Conservation (phyloP, 2,329 filamentous ascomycete genomes). For the Capronia americana region DNA sequence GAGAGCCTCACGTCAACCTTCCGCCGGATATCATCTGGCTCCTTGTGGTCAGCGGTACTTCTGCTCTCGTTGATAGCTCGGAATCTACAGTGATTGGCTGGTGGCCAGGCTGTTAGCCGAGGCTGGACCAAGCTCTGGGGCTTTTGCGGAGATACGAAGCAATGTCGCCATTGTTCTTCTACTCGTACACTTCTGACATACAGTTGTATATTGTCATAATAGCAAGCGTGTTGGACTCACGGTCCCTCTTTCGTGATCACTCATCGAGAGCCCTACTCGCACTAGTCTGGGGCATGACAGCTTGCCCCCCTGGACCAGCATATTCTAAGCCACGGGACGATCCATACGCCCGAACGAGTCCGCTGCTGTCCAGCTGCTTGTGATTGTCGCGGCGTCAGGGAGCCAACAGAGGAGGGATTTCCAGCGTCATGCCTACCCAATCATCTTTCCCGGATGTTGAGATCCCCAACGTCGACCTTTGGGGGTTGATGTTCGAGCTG, state of each 20-base stretch:
- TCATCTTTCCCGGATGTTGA: conserved; percentile 69
- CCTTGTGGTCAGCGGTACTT: too few species aligned
- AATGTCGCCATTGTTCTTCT: not conserved
- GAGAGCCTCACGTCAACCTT: too few species aligned
- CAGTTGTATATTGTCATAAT: not conserved
- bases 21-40: too few species aligned
- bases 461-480: conserved; percentile 78
- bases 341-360: not conserved
- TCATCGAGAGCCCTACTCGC: not conserved
- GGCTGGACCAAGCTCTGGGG: conserved; percentile 1
- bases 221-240: not conserved
- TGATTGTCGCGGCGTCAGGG: not conserved
- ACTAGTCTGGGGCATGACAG: not conserved
- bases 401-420: not conserved
- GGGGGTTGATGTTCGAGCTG: conserved; percentile 61
- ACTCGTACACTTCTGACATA: not conserved
- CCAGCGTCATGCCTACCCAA: conserved; percentile 68
- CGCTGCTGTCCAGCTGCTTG: not conserved
- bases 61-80: too few species aligned
- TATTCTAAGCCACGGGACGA: not conserved
- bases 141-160: not conserved
- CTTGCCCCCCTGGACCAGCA: not conserved
- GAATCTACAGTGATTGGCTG: not conserved
- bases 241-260: not conserved
- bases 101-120: not conserved